Evolutionary conservation across 2,329 filamentous ascomycete genomes (phyloP), one percentile per base, ranked within the genome.

Genomic region (Incumbomyces delicatus): DNA sequence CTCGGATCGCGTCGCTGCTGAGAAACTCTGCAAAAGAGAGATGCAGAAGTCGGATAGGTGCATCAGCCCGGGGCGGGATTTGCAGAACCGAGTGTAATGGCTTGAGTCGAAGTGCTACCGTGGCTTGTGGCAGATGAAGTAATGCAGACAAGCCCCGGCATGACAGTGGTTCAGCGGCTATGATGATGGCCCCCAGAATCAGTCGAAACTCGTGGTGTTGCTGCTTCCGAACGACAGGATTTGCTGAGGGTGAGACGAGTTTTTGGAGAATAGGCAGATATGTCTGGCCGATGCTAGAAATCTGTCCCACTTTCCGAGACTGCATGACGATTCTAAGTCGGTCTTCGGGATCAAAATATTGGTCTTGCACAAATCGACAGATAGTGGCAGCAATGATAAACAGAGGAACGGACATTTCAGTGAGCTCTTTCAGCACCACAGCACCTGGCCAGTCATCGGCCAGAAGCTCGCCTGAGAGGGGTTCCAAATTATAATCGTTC

Each of bases 371-470:
- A 49, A 59, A 59, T 2, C 56, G 60, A 50, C 52, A 63, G 12
- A 57, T 31, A 12, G 61, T 60, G 13, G 52, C 41, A 7, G 55
- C 55, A 16, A 41, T 63, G 37, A 57, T 63, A 34, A 66, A 64
- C 22, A 64, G 48, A 17, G 60, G 57, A 37, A 48, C 36, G 14
- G 63, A 49, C 40, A 60, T 57, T n/a, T 56, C 16, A 22, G 62
- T 57, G 5, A 67, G 50, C 6, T 34, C 47, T 14, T 52, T 30
- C 10, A 63, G 54, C 47, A 10, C 2, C 53, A 48, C 29, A 27
- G 22, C 22, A 27, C 22, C 22, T 27, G 60, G 62, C 62, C 56
- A 61, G 42, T 54, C 51, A 43, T 41, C 22, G 13, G 53, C 33
- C 6, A 35, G 16, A 4, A 60, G 39, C 10, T n/a, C 5, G 20